These are phyloP conservation scores for Pseudogymnoascus sp. DNA, from an alignment of 2,329 filamentous ascomycete species.

Conservation along the genomic window DNA sequence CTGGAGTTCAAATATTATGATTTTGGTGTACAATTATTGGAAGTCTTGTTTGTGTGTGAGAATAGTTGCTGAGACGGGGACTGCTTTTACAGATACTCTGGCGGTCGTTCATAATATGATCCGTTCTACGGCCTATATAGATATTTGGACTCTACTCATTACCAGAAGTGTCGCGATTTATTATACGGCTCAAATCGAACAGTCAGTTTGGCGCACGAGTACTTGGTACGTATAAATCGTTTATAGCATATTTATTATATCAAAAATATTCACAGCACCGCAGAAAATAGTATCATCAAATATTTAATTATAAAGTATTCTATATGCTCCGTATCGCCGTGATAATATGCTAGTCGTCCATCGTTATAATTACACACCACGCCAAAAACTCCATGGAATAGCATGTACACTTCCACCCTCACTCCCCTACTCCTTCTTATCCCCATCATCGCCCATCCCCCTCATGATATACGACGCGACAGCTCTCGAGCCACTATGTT, in stretches of 20 bases:
- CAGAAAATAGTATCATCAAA: background rate
- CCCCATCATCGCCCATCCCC: background rate
- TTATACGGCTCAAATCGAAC: background rate
- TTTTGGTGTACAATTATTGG: background rate
- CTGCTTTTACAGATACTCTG: background rate
- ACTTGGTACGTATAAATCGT: background rate
- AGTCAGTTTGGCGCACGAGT: background rate
- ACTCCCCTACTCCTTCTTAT: background rate
- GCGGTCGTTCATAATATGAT: background rate
- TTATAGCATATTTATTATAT: background rate
- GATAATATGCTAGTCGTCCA: background rate
- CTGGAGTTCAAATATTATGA: background rate
- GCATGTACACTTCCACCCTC: background rate
- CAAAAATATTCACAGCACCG: background rate
- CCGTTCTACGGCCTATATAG: background rate
- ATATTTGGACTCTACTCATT: background rate
- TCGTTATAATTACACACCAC: background rate
- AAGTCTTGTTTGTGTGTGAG: background rate
- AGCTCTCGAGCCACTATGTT: background rate
- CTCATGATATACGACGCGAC: background rate
- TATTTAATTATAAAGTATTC: constrained; percentile 1
- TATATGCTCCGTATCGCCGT: background rate
- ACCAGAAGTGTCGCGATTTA: background rate
- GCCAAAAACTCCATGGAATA: background rate
- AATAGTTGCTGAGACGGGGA: background rate